These are phyloP conservation scores for Multifurca ochricompacta DNA, from an alignment of 768 basidiomycete species.

Conservation along the genomic window DNA sequence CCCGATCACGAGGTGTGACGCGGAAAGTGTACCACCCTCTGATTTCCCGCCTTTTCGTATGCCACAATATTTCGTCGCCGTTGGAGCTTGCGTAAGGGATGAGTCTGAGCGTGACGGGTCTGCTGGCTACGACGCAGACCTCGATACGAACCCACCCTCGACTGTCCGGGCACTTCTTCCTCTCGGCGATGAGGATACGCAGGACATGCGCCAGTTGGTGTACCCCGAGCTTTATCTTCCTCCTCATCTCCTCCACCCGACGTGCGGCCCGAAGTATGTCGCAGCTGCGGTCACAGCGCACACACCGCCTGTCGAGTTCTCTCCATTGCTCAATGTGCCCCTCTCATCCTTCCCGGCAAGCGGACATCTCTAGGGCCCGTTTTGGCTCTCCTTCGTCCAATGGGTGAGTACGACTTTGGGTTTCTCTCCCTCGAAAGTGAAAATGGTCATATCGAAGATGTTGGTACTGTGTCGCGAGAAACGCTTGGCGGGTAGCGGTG, in stretches of 20 bases:
- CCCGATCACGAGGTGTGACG: background rate
- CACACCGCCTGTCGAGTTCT: background rate
- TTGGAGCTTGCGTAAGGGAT: too few species aligned
- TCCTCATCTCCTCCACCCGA: conserved; percentile 1
- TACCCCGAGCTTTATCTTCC: conserved; percentile 8
- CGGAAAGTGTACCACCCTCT: background rate
- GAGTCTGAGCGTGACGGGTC: background rate
- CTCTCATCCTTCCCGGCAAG: background rate
- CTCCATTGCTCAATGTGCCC: background rate
- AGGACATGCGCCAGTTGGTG: background rate
- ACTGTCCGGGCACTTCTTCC: background rate
- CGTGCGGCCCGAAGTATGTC: background rate
- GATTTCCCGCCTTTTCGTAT: conserved; percentile 3
- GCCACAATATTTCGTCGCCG: background rate
- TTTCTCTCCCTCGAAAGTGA: background rate
- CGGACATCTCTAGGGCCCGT: background rate
- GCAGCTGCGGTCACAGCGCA: conserved; percentile 1
- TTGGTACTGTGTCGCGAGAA: background rate
- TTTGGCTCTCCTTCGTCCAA: too few species aligned
- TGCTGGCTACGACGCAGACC: background rate
- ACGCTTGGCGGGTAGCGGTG: too few species aligned
- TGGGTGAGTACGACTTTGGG: background rate
- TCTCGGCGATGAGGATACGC: background rate
- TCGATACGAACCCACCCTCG: background rate
- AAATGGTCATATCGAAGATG: background rate